Evolutionary conservation across 306 rosid species (phyloP), one percentile per base, ranked within the genome.

Genomic region (Cicer arietinum): DNA sequence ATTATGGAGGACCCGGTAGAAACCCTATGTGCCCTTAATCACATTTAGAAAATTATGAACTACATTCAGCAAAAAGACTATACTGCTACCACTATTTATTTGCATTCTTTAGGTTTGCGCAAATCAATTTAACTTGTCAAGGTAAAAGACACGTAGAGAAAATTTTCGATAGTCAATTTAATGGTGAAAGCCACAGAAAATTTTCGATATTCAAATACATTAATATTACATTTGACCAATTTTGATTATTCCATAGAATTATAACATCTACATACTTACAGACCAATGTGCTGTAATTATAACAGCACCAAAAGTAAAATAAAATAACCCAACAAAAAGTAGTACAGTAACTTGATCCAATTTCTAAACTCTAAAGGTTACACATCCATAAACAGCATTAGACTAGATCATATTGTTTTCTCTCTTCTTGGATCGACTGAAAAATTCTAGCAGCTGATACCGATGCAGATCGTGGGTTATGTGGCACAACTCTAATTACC

Each of bases 371-470:
- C 68, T 64, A 56, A 72, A 56, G 30, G 44, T 12, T 75, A 37
- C 62, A 48, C 18, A 8, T 47, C 17, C 58, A 56, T 37, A 20
- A 69, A 74, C 75, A 64, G 48, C 50, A 74, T 74, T 81, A 78
- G 16, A 75, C 66, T 10, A 47, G 43, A 56, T 89, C 93, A 25
- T 51, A 35, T 76, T 89, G 96, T 73, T 88, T 83, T 77, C 99
- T 90, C 86, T 92, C 99, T 70, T 88, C 89, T 82, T 95, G 99
- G 73, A 95, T 92, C 10, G 91, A 89, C 40, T 81, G 96, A 85
- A 95, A 95, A 80, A 95, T 95, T 77, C 97, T 87, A 57, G 97
- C 97, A 3, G 98, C 99, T 9, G 99, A 95, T 74, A 81, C 96
- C 1, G 91, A 90, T 9, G 99, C 99, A 25, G 89, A 64, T 82